These are phyloP conservation scores for Candida xyloterini DNA, from an alignment of 805 yeast species.

Conservation along the genomic window DNA sequence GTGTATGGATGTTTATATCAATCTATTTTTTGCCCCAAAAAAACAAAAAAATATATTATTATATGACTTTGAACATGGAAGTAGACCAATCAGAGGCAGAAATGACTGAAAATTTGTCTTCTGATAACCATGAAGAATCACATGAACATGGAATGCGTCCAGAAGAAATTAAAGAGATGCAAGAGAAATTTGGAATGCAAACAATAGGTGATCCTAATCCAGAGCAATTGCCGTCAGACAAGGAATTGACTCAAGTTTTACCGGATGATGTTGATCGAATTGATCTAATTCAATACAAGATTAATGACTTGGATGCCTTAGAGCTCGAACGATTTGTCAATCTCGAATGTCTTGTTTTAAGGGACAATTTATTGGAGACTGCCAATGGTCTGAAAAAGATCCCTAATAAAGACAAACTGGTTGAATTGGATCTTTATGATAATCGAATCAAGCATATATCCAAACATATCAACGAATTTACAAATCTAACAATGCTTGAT, in stretches of 20 bases:
- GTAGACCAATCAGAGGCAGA: constrained; percentile 12
- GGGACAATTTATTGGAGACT: constrained; percentile 81
- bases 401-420: constrained; percentile 49
- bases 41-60: background rate
- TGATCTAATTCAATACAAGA: constrained; percentile 69
- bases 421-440: constrained; percentile 86
- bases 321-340: constrained; percentile 53
- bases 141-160: constrained; percentile 6
- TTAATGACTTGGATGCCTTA: constrained; percentile 59
- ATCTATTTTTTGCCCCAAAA: background rate
- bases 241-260: constrained; percentile 55
- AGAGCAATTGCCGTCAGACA: constrained; percentile 66
- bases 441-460: constrained; percentile 87
- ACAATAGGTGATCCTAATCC: constrained; percentile 39
- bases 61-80: background rate
- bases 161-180: constrained; percentile 15
- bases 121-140: constrained; percentile 2
- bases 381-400: constrained; percentile 65
- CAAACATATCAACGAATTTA: constrained; percentile 59
- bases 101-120: constrained; percentile 1
- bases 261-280: constrained; percentile 58
- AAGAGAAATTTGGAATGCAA: constrained; percentile 30
- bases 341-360: constrained; percentile 61
- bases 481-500: constrained; percentile 61
- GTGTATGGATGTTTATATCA: constrained; percentile 1